Conservation (phyloP, 1,284 basidiomycete species). For the Laetiporus sulphureus region DNA sequence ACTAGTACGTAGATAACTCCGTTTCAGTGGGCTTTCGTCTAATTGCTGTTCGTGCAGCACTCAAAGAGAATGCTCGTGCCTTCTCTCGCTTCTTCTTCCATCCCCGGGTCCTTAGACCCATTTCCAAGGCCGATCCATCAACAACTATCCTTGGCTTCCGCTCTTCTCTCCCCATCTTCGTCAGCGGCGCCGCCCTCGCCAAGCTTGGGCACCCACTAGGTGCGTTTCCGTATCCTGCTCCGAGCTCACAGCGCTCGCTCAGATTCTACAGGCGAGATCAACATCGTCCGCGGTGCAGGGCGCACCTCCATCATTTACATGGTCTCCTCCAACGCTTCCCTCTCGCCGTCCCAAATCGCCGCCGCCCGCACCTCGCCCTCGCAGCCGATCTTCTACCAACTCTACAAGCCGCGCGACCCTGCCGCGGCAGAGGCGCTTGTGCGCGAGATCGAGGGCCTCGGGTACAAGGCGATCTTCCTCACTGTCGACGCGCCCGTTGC, state of each 20-base stretch:
- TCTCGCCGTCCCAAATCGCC: conserved; percentile 70
- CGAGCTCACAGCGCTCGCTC: not conserved
- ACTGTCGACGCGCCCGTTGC: conserved; percentile 88
- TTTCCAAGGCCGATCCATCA: conserved; percentile 65
- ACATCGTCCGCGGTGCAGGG: conserved; percentile 75
- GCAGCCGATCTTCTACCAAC: conserved; percentile 78
- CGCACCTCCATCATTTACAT: conserved; percentile 77
- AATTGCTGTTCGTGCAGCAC: conserved; percentile 32
- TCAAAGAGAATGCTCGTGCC: conserved; percentile 61
- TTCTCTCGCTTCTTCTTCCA: conserved; percentile 81
- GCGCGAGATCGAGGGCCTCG: conserved; percentile 61
- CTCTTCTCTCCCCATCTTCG: conserved; percentile 79
- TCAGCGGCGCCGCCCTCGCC: conserved; percentile 84
- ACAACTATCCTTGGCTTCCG: conserved; percentile 73
- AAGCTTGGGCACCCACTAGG: conserved; percentile 82
- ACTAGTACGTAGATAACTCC: conserved; percentile 46
- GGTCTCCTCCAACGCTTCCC: conserved; percentile 83
- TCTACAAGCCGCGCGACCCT: conserved; percentile 82
- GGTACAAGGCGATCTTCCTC: conserved; percentile 83
- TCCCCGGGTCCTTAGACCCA: conserved; percentile 70
- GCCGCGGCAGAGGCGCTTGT: conserved; percentile 66
- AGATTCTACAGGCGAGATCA: conserved; percentile 61
- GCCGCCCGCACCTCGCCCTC: conserved; percentile 44
- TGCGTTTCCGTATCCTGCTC: conserved; percentile 14
- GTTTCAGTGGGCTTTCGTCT: conserved; percentile 5